Conservation (phyloP, 164 flowering plant species). For the Tetrastigma voinierianum region DNA sequence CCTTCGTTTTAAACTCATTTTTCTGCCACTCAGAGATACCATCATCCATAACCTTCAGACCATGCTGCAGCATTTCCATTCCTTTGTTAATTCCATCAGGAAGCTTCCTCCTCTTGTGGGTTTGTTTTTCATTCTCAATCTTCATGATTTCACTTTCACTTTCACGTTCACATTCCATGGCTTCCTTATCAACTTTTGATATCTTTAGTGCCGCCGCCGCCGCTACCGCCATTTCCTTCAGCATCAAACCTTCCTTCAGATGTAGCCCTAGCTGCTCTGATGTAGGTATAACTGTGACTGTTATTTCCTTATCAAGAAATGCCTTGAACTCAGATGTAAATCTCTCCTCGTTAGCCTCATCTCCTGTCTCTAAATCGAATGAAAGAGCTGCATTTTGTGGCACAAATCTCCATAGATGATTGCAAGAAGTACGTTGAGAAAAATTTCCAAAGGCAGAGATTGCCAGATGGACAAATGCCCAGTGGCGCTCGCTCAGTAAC, state of each 20-base stretch:
- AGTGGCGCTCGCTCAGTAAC: slow-evolving; percentile 76
- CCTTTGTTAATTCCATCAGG: slow-evolving; percentile 71
- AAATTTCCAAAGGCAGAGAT: slow-evolving; percentile 79
- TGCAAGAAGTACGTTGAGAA: slow-evolving; percentile 73
- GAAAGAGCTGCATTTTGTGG: slow-evolving; percentile 88
- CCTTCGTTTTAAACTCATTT: slow-evolving; percentile 32
- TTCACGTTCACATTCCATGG: slow-evolving; percentile 15
- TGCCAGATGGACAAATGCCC: slow-evolving; percentile 80
- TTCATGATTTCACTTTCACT: slow-evolving; percentile 36
- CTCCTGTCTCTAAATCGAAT: slow-evolving; percentile 58
- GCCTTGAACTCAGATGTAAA: slow-evolving; percentile 80
- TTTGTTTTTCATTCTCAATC: slow-evolving; percentile 29
- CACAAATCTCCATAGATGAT: slow-evolving; percentile 87
- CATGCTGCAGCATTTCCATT: slow-evolving; percentile 67
- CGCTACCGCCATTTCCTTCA: slow-evolving; percentile 53
- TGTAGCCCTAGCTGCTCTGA: slow-evolving; percentile 48
- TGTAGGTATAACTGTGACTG: slow-evolving; percentile 33
- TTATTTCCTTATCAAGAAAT: slow-evolving; percentile 81
- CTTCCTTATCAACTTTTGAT: slow-evolving; percentile 13
- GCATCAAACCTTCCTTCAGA: slow-evolving; percentile 53
- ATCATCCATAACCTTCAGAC: slow-evolving; percentile 57
- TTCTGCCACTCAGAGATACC: slow-evolving; percentile 64
- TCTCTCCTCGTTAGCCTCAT: slow-evolving; percentile 48
- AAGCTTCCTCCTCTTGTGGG: slow-evolving; percentile 66
- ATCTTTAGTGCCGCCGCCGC: no score